Evolutionary conservation across 495 filamentous ascomycete genomes (phyloP).

Genomic region (Trypethelium eluteriae): DNA sequence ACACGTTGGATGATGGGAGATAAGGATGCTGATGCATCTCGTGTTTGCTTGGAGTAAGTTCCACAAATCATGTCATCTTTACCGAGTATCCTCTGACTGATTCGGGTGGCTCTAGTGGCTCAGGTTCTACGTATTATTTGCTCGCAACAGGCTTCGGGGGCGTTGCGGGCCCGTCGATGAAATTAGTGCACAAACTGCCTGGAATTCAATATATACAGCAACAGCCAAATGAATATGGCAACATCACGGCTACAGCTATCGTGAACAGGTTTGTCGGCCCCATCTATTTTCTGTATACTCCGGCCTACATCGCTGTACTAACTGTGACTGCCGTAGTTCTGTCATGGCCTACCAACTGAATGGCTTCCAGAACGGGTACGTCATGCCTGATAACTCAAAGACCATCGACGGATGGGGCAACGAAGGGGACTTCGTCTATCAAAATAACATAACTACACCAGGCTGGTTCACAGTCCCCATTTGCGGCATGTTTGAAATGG

Average conservation of each 20-base stretch:
- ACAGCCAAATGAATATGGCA: neutral
- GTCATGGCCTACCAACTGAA: neutral
- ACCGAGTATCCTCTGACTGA: neutral
- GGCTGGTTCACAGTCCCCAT: neutral
- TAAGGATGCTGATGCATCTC: neutral
- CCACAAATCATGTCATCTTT: neutral
- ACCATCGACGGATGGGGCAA: neutral
- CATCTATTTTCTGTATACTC: neutral
- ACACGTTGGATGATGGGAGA: neutral
- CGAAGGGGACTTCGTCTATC: neutral
- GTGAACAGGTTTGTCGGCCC: neutral
- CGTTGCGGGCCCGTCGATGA: too few relatives aligned
- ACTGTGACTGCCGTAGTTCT: neutral
- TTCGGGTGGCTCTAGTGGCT: neutral
- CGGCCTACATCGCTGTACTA: neutral
- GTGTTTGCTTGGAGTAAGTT: neutral
- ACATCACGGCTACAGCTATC: neutral
- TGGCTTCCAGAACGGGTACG: neutral
- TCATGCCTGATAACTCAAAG: neutral
- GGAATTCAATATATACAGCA: neutral
- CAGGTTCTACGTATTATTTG: constrained; percentile 2
- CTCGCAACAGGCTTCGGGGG: neutral
- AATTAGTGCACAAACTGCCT: neutral
- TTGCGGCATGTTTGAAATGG: neutral
- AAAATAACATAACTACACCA: neutral